Conservation (phyloP, 2,329 filamentous ascomycete genomes). For the Aphanoascus verrucosus region DNA sequence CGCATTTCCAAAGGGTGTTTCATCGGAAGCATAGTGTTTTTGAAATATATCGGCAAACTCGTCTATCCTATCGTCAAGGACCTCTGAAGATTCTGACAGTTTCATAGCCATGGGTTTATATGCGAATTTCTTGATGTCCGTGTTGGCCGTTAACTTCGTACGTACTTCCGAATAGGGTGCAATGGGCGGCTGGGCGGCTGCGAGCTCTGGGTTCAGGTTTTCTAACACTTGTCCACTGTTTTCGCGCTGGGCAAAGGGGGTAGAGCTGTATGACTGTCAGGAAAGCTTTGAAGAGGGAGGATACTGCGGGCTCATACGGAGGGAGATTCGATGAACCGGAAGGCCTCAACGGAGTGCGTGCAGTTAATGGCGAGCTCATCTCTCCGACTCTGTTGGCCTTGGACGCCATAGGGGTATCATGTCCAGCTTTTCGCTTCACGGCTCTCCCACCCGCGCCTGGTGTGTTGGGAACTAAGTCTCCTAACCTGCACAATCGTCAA, state of each 20-base stretch:
- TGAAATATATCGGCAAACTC: conserved; percentile 68
- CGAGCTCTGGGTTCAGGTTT: conserved; percentile 66
- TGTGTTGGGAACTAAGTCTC: conserved; percentile 59
- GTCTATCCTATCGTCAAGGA: conserved; percentile 90
- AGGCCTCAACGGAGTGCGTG: conserved; percentile 25
- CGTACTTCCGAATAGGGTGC: conserved; percentile 64
- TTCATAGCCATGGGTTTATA: conserved; percentile 96
- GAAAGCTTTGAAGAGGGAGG: neutral
- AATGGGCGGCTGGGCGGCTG: conserved; percentile 56
- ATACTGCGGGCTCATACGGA: conserved; percentile 21
- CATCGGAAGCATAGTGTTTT: conserved; percentile 63
- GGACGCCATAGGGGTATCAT: conserved; percentile 37
- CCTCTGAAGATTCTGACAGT: conserved; percentile 79
- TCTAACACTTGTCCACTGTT: conserved; percentile 77
- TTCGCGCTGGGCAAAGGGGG: conserved; percentile 62
- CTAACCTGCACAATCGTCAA: conserved; percentile 41
- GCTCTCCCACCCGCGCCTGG: conserved; percentile 30
- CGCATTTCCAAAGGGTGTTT: conserved; percentile 75
- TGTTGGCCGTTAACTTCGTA: conserved; percentile 73
- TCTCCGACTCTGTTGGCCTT: conserved; percentile 37
- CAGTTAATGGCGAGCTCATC: conserved; percentile 42
- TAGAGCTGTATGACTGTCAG: conserved; percentile 24
- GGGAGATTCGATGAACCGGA: conserved; percentile 18
- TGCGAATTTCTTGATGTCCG: conserved; percentile 77
- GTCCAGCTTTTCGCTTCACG: conserved; percentile 44